Evolutionary conservation across 495 filamentous ascomycete species (phyloP), one percentile per base, ranked within the genome.

Genomic region (Annulohypoxylon nitens): DNA sequence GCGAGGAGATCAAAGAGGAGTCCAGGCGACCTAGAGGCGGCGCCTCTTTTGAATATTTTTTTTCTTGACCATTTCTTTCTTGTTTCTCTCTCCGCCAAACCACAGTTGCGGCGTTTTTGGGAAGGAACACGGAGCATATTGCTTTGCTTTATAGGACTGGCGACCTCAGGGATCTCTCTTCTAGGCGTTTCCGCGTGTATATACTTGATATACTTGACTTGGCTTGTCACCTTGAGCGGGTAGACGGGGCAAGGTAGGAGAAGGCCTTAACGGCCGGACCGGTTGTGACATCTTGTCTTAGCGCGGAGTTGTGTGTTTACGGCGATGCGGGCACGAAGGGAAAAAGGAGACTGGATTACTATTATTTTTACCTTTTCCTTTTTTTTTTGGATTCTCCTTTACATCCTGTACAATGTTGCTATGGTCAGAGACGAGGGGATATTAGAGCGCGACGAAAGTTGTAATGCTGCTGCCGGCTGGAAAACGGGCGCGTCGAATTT

Each of bases 251-350:
- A 1, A 54, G 26, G 39, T 14, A 26, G 53, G 14, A 18, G 14
- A 30, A 26, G 16, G 12, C 39, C 53, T 20, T n/a, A 50, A n/a
- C 48, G 59, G 33, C 43, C 34, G 41, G 37, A 37, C 37, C 14
- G 50, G 61, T 41, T 70, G 33, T 69, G 48, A 37, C 39, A 50
- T 69, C 48, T 67, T 65, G 30, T 25, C 61, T 63, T 66, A 69
- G 66, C 66, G 67, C 58, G 71, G 71, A 74, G 71, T 74, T 74
- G 62, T 43, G 63, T 33, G 45, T 23, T 23, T 55, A 65, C 10
- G 43, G 53, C 34, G 50, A 37, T n/a, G n/a, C 39, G 20, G 55
- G 39, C 37, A 54, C 3, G 57, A 30, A 33, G 47, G 48, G 10
- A 30, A 69, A 69, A 69, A 59, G 66, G 62, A 64, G 57, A 70